phyloP scores from a whole-genome alignment of 1,284 basidiomycete genomes.

The Rhodotorula sp. region DNA sequence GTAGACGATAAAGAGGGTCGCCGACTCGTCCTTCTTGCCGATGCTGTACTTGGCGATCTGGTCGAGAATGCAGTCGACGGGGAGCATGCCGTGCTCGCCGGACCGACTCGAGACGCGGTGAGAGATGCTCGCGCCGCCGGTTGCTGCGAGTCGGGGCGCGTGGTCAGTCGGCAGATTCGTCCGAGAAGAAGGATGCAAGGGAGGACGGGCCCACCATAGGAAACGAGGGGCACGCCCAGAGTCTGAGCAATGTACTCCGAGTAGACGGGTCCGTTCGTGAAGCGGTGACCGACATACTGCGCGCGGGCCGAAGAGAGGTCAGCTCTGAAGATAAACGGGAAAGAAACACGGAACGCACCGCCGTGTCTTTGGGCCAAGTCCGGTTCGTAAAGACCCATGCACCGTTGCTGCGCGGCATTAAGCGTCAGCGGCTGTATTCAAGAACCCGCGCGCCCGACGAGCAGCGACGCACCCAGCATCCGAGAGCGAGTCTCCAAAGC shows the following conservation, averaged over 20 bases:
- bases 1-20: constrained; percentile 20
- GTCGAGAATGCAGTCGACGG: constrained; percentile 28
- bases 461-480: constrained; percentile 13
- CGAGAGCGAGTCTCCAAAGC: constrained; percentile 24
- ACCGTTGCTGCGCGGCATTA: constrained; percentile 5
- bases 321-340: not conserved
- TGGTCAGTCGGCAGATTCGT: not conserved
- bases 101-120: constrained; percentile 15
- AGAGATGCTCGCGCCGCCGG: constrained; percentile 21
- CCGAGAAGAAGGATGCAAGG: not conserved
- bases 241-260: constrained; percentile 20
- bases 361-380: constrained; percentile 16
- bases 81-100: constrained; percentile 19
- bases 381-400: constrained; percentile 26
- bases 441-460: too few relatives aligned
- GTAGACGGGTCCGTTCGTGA: constrained; percentile 23
- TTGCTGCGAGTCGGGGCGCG: not conserved
- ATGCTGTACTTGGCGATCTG: constrained; percentile 25
- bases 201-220: constrained; percentile 10
- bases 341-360: not conserved
- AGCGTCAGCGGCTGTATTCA: not conserved
- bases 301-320: not conserved
- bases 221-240: constrained; percentile 15
- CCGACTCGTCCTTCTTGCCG: constrained; percentile 25
- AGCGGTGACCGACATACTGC: constrained; percentile 28